Conservation (phyloP, 176 grass and related monocot genomes). For the Triticum turgidum region DNA sequence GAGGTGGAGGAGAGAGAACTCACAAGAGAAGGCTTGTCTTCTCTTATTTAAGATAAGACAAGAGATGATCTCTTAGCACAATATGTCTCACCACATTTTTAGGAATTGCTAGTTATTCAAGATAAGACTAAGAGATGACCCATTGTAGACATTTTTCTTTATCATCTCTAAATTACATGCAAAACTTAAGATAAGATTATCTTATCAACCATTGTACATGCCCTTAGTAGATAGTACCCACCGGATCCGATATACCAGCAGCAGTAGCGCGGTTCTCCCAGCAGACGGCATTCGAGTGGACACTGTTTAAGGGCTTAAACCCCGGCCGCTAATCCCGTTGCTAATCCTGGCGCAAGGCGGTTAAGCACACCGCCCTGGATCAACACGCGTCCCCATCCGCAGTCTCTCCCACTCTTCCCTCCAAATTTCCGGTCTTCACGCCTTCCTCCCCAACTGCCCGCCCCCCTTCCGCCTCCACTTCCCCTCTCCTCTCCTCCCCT, state of each 20-base stretch:
- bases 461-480: not conserved
- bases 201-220: too few species aligned
- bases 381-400: constrained; percentile 17
- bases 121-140: too few species aligned
- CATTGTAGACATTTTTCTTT: too few species aligned
- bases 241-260: constrained; percentile 18
- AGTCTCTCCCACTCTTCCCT: constrained; percentile 23
- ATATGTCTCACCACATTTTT: too few species aligned
- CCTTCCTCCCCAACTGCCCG: constrained; percentile 14
- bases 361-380: constrained; percentile 15
- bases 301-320: constrained; percentile 19
- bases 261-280: not conserved
- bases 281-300: not conserved
- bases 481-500: not conserved
- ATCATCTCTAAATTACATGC: too few species aligned
- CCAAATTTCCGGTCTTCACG: constrained; percentile 38
- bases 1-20: too few species aligned
- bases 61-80: too few species aligned
- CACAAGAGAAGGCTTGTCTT: too few species aligned
- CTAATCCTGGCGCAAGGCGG: constrained; percentile 40
- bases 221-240: too few species aligned
- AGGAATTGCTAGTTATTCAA: too few species aligned
- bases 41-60: too few species aligned
- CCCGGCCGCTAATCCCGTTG: constrained; percentile 34
- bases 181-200: too few species aligned